Evolutionary conservation across 768 basidiomycete genomes (phyloP), one percentile per base, ranked within the genome.

Genomic region (Russula griseocarnosa): DNA sequence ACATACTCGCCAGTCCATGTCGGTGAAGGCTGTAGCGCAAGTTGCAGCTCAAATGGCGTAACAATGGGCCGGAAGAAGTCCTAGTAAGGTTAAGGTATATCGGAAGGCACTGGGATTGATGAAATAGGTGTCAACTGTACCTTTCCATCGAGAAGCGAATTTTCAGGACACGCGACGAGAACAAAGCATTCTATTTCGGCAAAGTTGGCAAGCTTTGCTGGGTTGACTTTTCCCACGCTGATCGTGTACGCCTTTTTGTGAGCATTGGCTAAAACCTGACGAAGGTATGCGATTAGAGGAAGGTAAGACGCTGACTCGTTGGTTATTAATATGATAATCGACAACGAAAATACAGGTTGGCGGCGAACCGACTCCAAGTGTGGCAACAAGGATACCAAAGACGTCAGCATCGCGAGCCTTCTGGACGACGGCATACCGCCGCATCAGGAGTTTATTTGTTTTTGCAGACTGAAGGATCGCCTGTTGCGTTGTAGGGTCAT

Each of bases 141-240:
- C 76, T 88, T 89, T 5, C 85, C 80, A 24, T 91, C 89, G 40
- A 88, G 79, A 28, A 98, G 72, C 58, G 44, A 46, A 20, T 46
- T 46, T 46, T 46, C 44, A 20, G 44, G 89, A 74, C 97, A 99
- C 3, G 95, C 95, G 4, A 97, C 91, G 62, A 97, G 80, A 20
- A 98, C 88, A 70, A 94, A 98, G 70, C 94, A 96, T 71, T 98
- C 96, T 55, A 99, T 87, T 73, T 98, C 95, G 70, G 90, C 82
- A 73, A 98, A 98, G 74, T 98, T 99, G 10, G 87, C 96, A 24
- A 98, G 81, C 71, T 98, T 98, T 8, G 94, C 83, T 0, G 97
- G 95, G 69, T 92, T 97, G 53, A 97, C 82, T 74, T 96, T 94
- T 42, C 97, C 96, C 0, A 99, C 44, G 58, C 86, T 90, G 68